Conservation (phyloP, 2,329 filamentous ascomycete species). For the Talaromyces piceae region DNA sequence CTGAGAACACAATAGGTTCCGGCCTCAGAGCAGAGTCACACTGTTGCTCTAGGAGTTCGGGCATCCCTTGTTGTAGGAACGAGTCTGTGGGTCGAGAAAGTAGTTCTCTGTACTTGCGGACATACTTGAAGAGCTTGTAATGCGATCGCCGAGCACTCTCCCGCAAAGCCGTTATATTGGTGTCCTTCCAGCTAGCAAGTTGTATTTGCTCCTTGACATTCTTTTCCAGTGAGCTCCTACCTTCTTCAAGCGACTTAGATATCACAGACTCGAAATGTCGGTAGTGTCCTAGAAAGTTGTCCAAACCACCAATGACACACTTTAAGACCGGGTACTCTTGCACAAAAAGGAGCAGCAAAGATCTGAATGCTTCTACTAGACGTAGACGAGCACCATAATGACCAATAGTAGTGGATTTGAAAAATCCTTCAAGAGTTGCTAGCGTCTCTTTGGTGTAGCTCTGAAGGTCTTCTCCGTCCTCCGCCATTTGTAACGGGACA, state of each 20-base stretch:
- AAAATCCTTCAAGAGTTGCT: constrained; percentile 71
- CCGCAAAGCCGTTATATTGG: constrained; percentile 79
- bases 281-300: constrained; percentile 72
- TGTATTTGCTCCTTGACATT: constrained; percentile 89
- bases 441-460: constrained; percentile 62
- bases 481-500: constrained; percentile 60
- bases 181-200: constrained; percentile 95
- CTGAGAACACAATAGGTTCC: neutral
- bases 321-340: constrained; percentile 52
- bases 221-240: constrained; percentile 73
- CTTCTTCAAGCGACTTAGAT: constrained; percentile 56
- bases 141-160: constrained; percentile 89
- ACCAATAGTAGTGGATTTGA: constrained; percentile 69
- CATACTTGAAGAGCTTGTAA: constrained; percentile 81
- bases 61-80: constrained; percentile 38
- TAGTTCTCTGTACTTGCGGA: constrained; percentile 78
- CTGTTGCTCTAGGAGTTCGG: constrained; percentile 22
- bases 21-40: constrained; percentile 13
- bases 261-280: constrained; percentile 61
- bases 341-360: constrained; percentile 57
- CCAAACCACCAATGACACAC: constrained; percentile 56
- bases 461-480: constrained; percentile 52
- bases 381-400: constrained; percentile 68
- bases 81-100: constrained; percentile 67
- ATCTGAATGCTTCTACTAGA: constrained; percentile 55